Evolutionary conservation across 1,284 basidiomycete species (phyloP).

Genomic region (Ganoderma resinaceum): DNA sequence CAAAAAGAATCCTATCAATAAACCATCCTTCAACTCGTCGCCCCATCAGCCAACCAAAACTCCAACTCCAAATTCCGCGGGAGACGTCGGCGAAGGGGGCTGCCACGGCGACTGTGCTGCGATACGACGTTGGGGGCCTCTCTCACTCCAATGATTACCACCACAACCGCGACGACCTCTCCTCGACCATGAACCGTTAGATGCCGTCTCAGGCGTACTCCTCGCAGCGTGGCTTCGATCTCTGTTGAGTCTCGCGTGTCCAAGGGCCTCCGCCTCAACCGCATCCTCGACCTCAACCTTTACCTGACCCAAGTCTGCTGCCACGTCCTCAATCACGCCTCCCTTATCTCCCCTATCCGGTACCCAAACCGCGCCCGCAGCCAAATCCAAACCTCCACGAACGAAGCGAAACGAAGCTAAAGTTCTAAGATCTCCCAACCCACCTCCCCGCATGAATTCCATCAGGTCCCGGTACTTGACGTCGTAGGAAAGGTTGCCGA

Average conservation of each 20-base stretch:
- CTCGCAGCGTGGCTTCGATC: constrained; percentile 12
- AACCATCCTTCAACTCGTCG: constrained; percentile 75
- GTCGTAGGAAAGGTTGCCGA: constrained; percentile 97
- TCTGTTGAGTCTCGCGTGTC: constrained; percentile 4
- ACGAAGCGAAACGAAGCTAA: constrained; percentile 45
- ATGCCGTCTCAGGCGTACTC: constrained; percentile 25
- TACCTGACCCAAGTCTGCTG: constrained; percentile 14
- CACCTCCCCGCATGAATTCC: constrained; percentile 99
- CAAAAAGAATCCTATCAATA: constrained; percentile 86
- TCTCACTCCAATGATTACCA: constrained; percentile 6
- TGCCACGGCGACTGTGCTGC: constrained; percentile 8
- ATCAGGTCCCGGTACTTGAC: constrained; percentile 97
- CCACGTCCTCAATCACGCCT: constrained; percentile 19
- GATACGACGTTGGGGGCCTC: constrained; percentile 18
- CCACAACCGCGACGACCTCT: constrained; percentile 12
- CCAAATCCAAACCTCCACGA: constrained; percentile 24
- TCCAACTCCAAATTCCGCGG: constrained; percentile 27
- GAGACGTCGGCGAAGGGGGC: constrained; percentile 25
- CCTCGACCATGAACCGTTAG: constrained; percentile 23
- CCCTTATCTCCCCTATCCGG: constrained; percentile 14
- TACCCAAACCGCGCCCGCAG: constrained; percentile 14
- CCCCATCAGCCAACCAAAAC: constrained; percentile 65
- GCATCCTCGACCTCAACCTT: constrained; percentile 8
- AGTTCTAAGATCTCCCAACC: constrained; percentile 78
- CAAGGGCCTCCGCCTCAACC: constrained; percentile 11